Percentiles rank a stretch among this genome's conserved stretches.
Evolutionary conservation across 1,139 yeast species (phyloP).

Genomic region (Candida sanyaensis): DNA sequence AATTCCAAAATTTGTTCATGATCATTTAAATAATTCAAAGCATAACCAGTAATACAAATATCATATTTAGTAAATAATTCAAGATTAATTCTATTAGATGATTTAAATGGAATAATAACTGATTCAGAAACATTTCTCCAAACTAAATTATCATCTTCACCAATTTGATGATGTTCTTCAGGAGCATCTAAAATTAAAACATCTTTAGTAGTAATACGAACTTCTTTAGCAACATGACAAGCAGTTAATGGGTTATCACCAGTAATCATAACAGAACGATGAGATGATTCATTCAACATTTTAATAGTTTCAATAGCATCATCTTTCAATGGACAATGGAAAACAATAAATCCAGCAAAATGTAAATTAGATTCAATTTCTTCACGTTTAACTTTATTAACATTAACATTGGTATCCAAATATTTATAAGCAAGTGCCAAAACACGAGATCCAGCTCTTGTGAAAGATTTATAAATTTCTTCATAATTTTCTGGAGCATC

Average conservation of each 20-base stretch:
- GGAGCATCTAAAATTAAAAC: slow-evolving; percentile 87
- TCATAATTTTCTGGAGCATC: slow-evolving; percentile 81
- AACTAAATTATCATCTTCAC: slow-evolving; percentile 60
- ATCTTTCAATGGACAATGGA: slow-evolving; percentile 93
- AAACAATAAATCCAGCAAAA: slow-evolving; percentile 93
- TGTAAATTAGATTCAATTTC: slow-evolving; percentile 70
- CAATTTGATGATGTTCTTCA: slow-evolving; percentile 59
- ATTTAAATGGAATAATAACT: slow-evolving; percentile 65
- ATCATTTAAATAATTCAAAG: slow-evolving; percentile 62
- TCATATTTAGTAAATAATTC: slow-evolving; percentile 69
- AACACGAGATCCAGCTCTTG: slow-evolving; percentile 96
- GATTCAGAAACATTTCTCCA: slow-evolving; percentile 89
- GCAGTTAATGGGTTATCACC: slow-evolving; percentile 99
- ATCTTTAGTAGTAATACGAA: slow-evolving; percentile 76
- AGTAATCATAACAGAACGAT: slow-evolving; percentile 95
- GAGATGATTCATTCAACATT: slow-evolving; percentile 94
- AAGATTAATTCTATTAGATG: slow-evolving; percentile 59
- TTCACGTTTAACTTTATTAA: slow-evolving; percentile 63
- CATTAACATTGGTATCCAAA: slow-evolving; percentile 54
- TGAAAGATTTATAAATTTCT: slow-evolving; percentile 82
- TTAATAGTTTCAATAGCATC: slow-evolving; percentile 90
- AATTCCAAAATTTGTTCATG: slow-evolving; percentile 71
- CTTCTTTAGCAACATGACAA: slow-evolving; percentile 95
- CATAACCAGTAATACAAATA: slow-evolving; percentile 92
- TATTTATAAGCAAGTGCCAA: slow-evolving; percentile 88